A percentile compares a stretch with the other conserved stretches of the same genome.
These are phyloP conservation scores for Suillus paluster DNA, from an alignment of 768 basidiomycete species.

Conservation along the genomic window DNA sequence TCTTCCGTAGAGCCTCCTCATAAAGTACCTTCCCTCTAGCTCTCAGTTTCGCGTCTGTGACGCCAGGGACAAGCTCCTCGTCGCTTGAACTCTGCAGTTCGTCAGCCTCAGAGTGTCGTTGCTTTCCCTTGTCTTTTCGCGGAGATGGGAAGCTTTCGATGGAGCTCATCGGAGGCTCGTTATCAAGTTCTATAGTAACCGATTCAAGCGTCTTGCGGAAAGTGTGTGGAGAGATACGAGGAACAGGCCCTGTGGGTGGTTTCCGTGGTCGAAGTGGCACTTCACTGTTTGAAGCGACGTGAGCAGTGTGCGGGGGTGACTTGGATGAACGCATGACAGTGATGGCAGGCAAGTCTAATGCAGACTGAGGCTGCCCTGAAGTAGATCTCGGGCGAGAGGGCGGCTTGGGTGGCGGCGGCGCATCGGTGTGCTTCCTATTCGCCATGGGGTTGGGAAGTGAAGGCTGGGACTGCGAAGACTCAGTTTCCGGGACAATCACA, in stretches of 20 bases:
- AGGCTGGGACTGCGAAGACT: conserved; percentile 31
- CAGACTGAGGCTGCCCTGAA: background rate
- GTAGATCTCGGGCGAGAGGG: background rate
- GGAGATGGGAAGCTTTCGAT: conserved; percentile 51
- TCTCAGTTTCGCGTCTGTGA: conserved; percentile 28
- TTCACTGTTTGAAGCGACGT: conserved; percentile 1
- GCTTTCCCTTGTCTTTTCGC: conserved; percentile 30
- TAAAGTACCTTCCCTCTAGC: conserved; percentile 27
- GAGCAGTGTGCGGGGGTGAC: conserved; percentile 15
- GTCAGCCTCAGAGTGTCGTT: conserved; percentile 14
- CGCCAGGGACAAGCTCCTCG: conserved; percentile 4
- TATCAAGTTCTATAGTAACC: conserved; percentile 9
- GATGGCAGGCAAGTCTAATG: conserved; percentile 22
- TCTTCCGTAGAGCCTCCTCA: conserved; percentile 18
- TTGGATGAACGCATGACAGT: conserved; percentile 15
- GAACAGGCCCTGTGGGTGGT: conserved; percentile 37
- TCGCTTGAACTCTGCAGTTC: conserved; percentile 16
- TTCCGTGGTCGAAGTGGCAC: conserved; percentile 2
- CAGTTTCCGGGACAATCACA: conserved; percentile 36
- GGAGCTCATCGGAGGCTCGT: conserved; percentile 44
- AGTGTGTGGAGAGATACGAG: conserved; percentile 46
- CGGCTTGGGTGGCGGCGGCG: background rate
- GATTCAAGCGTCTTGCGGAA: conserved; percentile 35
- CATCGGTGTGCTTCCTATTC: conserved; percentile 3
- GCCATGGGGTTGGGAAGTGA: conserved; percentile 1